Conservation (phyloP, 2,329 filamentous ascomycete genomes). For the Nigrospora osmanthi region DNA sequence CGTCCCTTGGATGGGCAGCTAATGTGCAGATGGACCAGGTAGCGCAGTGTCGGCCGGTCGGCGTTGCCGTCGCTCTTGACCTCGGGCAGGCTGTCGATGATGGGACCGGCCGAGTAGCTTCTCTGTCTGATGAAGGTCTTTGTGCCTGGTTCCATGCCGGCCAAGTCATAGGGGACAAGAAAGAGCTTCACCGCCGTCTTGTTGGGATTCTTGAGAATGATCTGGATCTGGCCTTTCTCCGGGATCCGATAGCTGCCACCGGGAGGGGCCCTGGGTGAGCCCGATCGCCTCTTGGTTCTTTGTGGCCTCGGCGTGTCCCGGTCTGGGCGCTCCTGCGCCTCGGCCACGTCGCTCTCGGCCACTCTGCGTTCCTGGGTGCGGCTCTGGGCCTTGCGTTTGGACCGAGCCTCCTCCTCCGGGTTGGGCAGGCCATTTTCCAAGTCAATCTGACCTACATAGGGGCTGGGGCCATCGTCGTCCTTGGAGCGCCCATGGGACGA, state of each 20-base stretch:
- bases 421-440: conserved; percentile 70
- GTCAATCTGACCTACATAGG: conserved; percentile 90
- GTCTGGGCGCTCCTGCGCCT: conserved; percentile 17
- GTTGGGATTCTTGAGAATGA: conserved; percentile 96
- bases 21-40: conserved; percentile 88
- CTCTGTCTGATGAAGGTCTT: conserved; percentile 96
- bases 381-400: conserved; percentile 39
- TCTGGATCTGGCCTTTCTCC: conserved; percentile 87
- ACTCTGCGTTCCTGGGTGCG: conserved; percentile 30
- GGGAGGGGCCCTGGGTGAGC: conserved; percentile 60
- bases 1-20: conserved; percentile 78
- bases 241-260: conserved; percentile 92
- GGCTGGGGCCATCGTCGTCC: conserved; percentile 80
- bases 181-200: conserved; percentile 97
- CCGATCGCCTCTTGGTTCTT: conserved; percentile 45
- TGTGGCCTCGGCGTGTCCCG: conserved; percentile 19
- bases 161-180: conserved; percentile 83
- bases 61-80: conserved; percentile 14
- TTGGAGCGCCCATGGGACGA: conserved; percentile 56
- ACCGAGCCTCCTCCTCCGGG: conserved; percentile 36
- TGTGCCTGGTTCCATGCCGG: conserved; percentile 85
- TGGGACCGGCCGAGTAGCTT: conserved; percentile 81
- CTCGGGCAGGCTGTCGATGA: conserved; percentile 57
- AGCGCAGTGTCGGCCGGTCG: conserved; percentile 70
- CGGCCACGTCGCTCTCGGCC: conserved; percentile 17